phyloP scores from a whole-genome alignment of 2,329 filamentous ascomycete genomes.

The Fonsecaea pedrosoi region DNA sequence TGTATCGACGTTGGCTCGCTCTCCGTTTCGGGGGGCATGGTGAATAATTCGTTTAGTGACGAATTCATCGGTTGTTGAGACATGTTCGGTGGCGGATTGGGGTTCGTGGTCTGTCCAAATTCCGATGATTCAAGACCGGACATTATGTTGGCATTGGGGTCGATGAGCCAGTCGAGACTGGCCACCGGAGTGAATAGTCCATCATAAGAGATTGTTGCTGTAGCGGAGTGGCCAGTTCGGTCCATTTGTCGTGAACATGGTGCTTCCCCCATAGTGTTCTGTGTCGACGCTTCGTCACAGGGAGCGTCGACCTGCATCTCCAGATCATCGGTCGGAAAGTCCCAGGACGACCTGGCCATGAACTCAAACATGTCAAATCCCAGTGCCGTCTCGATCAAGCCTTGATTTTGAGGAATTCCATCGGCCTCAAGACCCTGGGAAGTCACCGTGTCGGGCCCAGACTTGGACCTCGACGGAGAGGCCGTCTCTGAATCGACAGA shows the following conservation, averaged over 20 bases:
- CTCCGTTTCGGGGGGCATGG: background rate
- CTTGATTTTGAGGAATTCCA: constrained; percentile 19
- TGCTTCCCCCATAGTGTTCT: background rate
- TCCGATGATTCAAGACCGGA: constrained; percentile 1
- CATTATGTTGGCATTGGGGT: constrained; percentile 4
- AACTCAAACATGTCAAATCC: constrained; percentile 33
- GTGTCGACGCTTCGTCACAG: constrained; percentile 64
- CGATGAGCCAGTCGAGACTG: constrained; percentile 67
- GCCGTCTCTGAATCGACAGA: background rate
- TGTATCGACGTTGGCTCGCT: background rate
- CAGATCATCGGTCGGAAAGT: constrained; percentile 10
- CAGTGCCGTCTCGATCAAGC: constrained; percentile 18
- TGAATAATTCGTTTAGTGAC: background rate
- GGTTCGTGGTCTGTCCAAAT: background rate
- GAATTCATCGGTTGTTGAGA: background rate
- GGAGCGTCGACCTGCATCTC: constrained; percentile 14
- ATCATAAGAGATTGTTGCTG: constrained; percentile 65
- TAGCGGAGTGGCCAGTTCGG: background rate
- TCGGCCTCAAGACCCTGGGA: background rate
- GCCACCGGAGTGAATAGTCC: constrained; percentile 69
- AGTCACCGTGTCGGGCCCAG: background rate
- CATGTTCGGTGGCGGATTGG: background rate
- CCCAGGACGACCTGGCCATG: constrained; percentile 34
- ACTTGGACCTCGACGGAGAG: constrained; percentile 22
- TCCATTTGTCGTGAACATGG: background rate